A percentile compares a stretch with the other conserved stretches of the same genome.
These are phyloP conservation scores for Tirmania nivea DNA, from an alignment of 495 filamentous ascomycete genomes.

Conservation along the genomic window DNA sequence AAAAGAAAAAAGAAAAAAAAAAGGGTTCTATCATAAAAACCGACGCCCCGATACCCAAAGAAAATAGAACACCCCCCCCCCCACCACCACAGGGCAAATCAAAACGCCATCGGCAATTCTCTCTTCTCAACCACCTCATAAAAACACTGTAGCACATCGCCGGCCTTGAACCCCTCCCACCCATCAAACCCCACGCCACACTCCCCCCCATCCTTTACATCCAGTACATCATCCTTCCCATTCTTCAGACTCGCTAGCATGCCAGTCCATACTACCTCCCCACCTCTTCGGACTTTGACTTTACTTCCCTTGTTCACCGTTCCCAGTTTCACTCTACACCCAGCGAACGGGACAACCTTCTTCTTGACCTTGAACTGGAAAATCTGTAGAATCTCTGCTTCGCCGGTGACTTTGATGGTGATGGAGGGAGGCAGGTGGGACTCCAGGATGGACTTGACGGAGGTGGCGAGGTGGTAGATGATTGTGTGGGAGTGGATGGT, in stretches of 20 bases:
- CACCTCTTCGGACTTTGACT: slow-evolving; percentile 47
- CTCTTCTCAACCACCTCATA: slow-evolving; percentile 59
- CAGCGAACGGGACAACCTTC: slow-evolving; percentile 50
- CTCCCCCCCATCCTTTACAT: slow-evolving; percentile 78
- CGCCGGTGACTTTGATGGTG: slow-evolving; percentile 49
- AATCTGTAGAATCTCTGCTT: slow-evolving; percentile 63
- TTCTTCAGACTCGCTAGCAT: slow-evolving; percentile 66
- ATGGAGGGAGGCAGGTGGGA: slow-evolving; percentile 43
- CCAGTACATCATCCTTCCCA: slow-evolving; percentile 68
- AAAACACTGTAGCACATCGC: slow-evolving; percentile 71
- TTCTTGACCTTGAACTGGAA: slow-evolving; percentile 69
- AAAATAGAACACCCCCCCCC: not conserved
- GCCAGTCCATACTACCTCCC: slow-evolving; percentile 60
- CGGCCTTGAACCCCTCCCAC: slow-evolving; percentile 56
- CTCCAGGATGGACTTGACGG: slow-evolving; percentile 46
- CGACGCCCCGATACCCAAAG: no score
- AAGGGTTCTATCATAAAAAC: no score
- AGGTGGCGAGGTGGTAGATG: slow-evolving; percentile 79
- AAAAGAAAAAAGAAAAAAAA: no score
- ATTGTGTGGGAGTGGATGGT: slow-evolving; percentile 67
- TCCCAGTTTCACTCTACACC: slow-evolving; percentile 47
- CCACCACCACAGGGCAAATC: slow-evolving; percentile 21
- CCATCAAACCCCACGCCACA: slow-evolving; percentile 73
- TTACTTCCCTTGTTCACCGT: slow-evolving; percentile 18
- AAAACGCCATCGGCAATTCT: slow-evolving; percentile 20